Base-by-base conservation (phyloP, 202 grass and related monocot genomes). In the Cymbopogon flexuosus region DNA sequence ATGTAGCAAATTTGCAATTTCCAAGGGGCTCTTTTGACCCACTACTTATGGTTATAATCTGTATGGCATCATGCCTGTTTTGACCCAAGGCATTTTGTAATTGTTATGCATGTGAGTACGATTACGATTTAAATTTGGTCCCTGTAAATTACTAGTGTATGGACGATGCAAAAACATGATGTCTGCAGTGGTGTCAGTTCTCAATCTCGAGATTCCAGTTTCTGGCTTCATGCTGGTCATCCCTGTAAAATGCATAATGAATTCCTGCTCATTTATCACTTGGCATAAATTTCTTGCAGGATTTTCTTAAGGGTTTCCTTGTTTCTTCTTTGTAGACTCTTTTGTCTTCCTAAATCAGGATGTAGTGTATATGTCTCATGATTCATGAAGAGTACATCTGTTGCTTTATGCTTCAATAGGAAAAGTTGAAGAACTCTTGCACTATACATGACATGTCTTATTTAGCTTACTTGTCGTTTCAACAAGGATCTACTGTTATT, bases 391-490 rank as follows among this genome's bases (percentile, higher is more conserved):
- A 68, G 19, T 75, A 42, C 24, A 68, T 57, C 30, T 79, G 13
- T 30, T 74, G 33, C 3, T 24, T 24, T 77, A 19, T 2, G 71
- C 34, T 78, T 66, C 2, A 34, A 65, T 27, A 68, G 62, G 7
- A 36, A 72, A 65, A 18, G 16, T 29, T 11, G 47, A 39, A 79
- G 47, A 49, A 79, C 33, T 68, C 21, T 58, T 76, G 21, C 30
- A 31, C 31, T 56, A 4, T 58, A 16, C 57, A 34, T 72, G 42
- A 27, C 37, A 62, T 73, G 30, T 85, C 46, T 41, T 3, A 52
- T 16, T 85, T 78, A 60, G 56, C 19, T 79, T 34, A 6, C 24
- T 47, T 6, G 2, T 78, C 49, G 12, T 29, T 81, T 77, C 45
- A 79, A 15, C n/a, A 72, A 70, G 15, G 37, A 71, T 6, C 36